phyloP scores from a whole-genome alignment of 1,284 basidiomycete genomes.

The Cutaneotrichosporon dermatis region DNA sequence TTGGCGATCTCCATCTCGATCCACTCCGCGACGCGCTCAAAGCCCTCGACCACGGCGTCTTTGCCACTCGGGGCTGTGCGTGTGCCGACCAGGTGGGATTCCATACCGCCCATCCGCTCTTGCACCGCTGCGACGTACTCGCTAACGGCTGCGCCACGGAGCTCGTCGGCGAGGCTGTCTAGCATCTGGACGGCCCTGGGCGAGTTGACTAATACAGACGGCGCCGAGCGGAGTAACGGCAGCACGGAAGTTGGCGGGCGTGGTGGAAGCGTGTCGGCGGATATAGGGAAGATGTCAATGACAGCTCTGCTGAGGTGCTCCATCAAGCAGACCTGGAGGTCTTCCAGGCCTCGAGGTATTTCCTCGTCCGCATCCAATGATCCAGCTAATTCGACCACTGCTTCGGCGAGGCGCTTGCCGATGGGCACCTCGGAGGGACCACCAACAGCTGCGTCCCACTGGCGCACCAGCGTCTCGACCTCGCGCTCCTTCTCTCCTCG shows the following conservation, averaged over 20 bases:
- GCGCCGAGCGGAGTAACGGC: constrained; percentile 28
- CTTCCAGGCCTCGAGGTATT: constrained; percentile 21
- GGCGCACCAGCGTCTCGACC: constrained; percentile 26
- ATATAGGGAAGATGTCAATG: constrained; percentile 35
- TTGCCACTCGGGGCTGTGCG: constrained; percentile 24
- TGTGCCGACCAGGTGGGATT: constrained; percentile 10
- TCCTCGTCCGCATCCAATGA: constrained; percentile 18
- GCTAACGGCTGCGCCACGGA: constrained; percentile 38
- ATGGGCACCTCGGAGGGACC: constrained; percentile 23
- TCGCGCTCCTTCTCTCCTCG: constrained; percentile 35
- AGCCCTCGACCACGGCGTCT: constrained; percentile 34
- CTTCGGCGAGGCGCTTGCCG: constrained; percentile 17
- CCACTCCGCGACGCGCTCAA: constrained; percentile 44
- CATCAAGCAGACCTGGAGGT: constrained; percentile 25
- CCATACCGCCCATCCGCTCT: constrained; percentile 30
- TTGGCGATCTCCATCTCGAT: constrained; percentile 39
- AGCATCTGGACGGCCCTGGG: constrained; percentile 13
- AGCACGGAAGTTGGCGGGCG: constrained; percentile 31
- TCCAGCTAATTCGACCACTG: constrained; percentile 24
- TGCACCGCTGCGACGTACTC: constrained; percentile 41
- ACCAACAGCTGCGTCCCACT: constrained; percentile 35
- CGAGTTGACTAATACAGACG: constrained; percentile 22
- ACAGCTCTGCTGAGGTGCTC: constrained; percentile 20
- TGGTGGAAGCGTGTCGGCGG: constrained; percentile 21
- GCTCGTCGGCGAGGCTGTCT: constrained; percentile 34